Conservation (phyloP, 2,329 filamentous ascomycete genomes). For the Fusarium sp. region DNA sequence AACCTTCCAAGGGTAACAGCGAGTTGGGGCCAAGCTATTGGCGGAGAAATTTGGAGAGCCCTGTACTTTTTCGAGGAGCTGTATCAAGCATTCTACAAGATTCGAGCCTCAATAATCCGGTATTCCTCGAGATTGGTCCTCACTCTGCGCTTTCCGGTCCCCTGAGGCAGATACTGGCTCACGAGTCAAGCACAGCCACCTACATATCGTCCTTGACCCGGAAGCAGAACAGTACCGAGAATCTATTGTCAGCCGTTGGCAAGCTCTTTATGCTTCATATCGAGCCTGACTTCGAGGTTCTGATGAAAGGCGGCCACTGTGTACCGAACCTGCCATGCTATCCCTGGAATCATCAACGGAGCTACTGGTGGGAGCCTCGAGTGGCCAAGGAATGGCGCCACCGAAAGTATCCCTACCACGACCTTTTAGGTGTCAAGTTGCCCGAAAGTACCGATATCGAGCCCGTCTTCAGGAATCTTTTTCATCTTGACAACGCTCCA, state of each 20-base stretch:
- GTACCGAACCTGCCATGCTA: neutral
- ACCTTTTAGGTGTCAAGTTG: neutral
- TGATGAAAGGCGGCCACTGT: neutral
- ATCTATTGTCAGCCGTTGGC: neutral
- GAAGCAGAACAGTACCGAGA: neutral
- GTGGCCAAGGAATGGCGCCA: neutral
- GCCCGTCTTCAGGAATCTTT: too few species aligned
- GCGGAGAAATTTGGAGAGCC: slow-evolving; percentile 48
- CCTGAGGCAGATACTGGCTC: slow-evolving; percentile 17
- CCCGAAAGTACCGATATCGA: too few species aligned
- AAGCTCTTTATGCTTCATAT: neutral
- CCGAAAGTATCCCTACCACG: neutral
- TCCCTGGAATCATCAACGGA: neutral
- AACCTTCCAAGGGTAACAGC: too few species aligned
- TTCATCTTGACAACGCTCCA: too few species aligned
- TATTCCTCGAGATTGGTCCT: slow-evolving; percentile 47
- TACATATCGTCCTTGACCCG: neutral
- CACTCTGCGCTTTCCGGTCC: slow-evolving; percentile 45
- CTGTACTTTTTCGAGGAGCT: slow-evolving; percentile 44
- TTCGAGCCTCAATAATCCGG: neutral
- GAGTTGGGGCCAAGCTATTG: slow-evolving; percentile 41
- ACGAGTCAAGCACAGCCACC: neutral
- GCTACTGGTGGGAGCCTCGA: neutral
- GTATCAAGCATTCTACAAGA: neutral
- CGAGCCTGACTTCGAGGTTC: neutral